Conservation (phyloP, 768 basidiomycete species). For the Amanita jacksonii region DNA sequence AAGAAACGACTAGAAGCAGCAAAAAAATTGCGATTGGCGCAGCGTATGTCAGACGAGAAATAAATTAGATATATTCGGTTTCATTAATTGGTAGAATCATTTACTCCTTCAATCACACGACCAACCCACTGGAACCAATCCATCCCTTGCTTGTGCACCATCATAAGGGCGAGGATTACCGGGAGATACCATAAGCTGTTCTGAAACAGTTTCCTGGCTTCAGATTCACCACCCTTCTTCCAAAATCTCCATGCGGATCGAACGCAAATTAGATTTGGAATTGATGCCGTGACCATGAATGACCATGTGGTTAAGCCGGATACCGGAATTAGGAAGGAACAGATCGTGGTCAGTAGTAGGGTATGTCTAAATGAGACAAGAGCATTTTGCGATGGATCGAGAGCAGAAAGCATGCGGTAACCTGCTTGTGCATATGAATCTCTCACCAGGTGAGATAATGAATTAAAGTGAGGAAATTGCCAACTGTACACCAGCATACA, state of each 20-base stretch:
- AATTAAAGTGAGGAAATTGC: constrained; percentile 99
- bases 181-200: constrained; percentile 88
- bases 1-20: constrained; percentile 59
- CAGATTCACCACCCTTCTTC: constrained; percentile 59
- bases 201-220: constrained; percentile 71
- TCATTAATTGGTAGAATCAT: not conserved
- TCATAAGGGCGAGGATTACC: constrained; percentile 82
- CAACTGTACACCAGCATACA: constrained; percentile 87
- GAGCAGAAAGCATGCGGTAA: constrained; percentile 85
- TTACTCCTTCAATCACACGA: constrained; percentile 12
- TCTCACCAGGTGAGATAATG: constrained; percentile 81
- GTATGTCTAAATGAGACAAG: constrained; percentile 82
- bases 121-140: constrained; percentile 66
- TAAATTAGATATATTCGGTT: not conserved
- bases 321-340: constrained; percentile 72
- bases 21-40: constrained; percentile 26
- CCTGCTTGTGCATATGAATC: constrained; percentile 88
- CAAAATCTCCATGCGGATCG: constrained; percentile 70
- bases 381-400: constrained; percentile 70
- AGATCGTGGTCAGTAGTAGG: constrained; percentile 65
- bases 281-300: constrained; percentile 68
- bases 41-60: constrained; percentile 8
- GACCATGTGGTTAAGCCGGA: constrained; percentile 89
- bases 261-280: constrained; percentile 67
- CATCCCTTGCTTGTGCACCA: constrained; percentile 86